Evolutionary conservation across 108 stramenopile species (phyloP), one percentile per base, ranked within the genome.

Genomic region (Cyclotella sp.): DNA sequence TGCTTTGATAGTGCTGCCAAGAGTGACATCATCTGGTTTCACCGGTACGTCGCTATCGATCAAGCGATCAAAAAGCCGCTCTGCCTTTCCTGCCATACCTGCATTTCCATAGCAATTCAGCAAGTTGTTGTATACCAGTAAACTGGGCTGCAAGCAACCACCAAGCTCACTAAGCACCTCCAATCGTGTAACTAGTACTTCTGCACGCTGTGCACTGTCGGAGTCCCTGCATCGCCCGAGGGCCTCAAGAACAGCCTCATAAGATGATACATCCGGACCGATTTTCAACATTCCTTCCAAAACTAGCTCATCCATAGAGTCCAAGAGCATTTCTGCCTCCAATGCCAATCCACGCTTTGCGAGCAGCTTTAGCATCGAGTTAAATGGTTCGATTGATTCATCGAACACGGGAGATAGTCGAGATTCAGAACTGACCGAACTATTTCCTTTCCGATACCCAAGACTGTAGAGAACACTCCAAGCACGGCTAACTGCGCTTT

Each of bases 1-100:
- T 16, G 81, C 81, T 51, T 82, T 82, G 63, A 82, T 76, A 8
- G 81, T 82, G 49, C 66, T 65, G 13, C 74, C 81, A 24, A 71
- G 45, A 9, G 70, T 75, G 40, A 65, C 44, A 18, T 52, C 54
- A 59, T 81, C 80, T 11, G 72, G 49, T 45, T 49, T 52, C 9
- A 46, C 7, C 4, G 49, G 14, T 10, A 54, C 55, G 14, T 55
- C 42, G 8, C 39, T 45, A 4, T 55, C 27, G 19, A 61, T 64
- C 8, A 81, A 26, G 22, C 80, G 61, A 18, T 69, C 51, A 40
- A 81, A 55, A 1, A 81, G 58, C 42, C 63, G 41, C 52, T 81
- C 80, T 9, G 73, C 73, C 52, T 68, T 81, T 7, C 73, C 80
- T 15, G 73, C 67, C 62, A 75, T 75, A 12, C 80, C 80, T n/a